These are phyloP conservation scores for Scleroderma bovista DNA, from an alignment of 768 basidiomycete species.

Conservation along the genomic window DNA sequence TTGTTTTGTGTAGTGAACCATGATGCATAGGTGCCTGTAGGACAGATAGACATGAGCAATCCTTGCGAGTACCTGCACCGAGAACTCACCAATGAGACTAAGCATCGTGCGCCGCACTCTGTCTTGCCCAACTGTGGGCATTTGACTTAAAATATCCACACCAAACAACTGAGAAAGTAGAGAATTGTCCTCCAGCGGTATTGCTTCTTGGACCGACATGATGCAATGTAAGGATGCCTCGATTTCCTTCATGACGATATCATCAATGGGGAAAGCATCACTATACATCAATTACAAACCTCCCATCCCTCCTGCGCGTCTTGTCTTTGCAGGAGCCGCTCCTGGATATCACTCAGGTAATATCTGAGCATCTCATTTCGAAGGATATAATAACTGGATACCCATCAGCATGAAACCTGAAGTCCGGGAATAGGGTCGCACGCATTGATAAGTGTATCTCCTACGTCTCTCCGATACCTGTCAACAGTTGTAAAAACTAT, in stretches of 20 bases:
- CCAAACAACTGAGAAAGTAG: constrained; percentile 65
- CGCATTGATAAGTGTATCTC: constrained; percentile 87
- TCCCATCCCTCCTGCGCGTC: constrained; percentile 60
- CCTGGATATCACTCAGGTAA: constrained; percentile 56
- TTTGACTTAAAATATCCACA: constrained; percentile 58
- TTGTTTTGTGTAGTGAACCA: constrained; percentile 63
- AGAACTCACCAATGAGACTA: constrained; percentile 61
- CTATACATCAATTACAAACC: constrained; percentile 35
- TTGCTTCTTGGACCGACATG: constrained; percentile 82
- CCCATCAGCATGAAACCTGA: constrained; percentile 5
- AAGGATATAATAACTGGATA: constrained; percentile 75
- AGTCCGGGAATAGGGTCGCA: constrained; percentile 32
- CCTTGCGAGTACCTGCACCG: background rate
- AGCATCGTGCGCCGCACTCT: constrained; percentile 72
- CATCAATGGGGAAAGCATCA: background rate
- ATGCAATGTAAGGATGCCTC: constrained; percentile 87
- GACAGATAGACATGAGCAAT: background rate
- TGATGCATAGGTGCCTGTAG: constrained; percentile 63
- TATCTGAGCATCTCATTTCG: constrained; percentile 77
- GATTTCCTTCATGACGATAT: constrained; percentile 51
- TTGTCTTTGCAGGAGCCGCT: constrained; percentile 42
- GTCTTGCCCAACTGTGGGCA: constrained; percentile 60
- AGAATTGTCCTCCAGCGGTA: constrained; percentile 51
- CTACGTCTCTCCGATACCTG: constrained; percentile 81
- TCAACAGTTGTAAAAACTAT: constrained; percentile 3